Percentiles rank a stretch among this genome's conserved stretches.
phyloP scores from a whole-genome alignment of 306 rosid species.

The Parietaria judaica region DNA sequence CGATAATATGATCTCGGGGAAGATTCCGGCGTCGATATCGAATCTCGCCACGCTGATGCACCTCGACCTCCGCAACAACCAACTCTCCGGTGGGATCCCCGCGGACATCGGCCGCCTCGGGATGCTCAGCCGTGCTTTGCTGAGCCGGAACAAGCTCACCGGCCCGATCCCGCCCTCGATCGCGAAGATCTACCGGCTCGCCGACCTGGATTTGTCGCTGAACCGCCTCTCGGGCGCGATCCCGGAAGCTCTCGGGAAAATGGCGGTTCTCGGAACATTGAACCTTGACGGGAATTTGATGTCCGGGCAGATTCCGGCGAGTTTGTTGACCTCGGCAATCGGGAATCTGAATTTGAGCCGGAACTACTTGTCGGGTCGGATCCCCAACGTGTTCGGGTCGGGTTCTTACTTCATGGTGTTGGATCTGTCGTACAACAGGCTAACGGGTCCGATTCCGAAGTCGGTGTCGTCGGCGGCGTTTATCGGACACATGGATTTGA shows the following conservation, averaged over 20 bases:
- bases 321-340: conserved; percentile 44
- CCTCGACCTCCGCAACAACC: conserved; percentile 76
- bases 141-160: conserved; percentile 53
- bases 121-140: conserved; percentile 81
- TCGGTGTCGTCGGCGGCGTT: conserved; percentile 50
- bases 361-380: conserved; percentile 37
- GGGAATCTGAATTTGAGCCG: conserved; percentile 67
- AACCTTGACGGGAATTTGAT: conserved; percentile 67
- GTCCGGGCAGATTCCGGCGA: conserved; percentile 45
- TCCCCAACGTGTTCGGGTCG: conserved; percentile 52
- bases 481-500: conserved; percentile 86
- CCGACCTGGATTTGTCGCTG: conserved; percentile 75
- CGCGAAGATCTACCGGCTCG: conserved; percentile 63
- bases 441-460: conserved; percentile 55
- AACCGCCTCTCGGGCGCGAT: conserved; percentile 56
- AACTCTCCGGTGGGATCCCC: conserved; percentile 51
- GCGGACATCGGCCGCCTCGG: conserved; percentile 30
- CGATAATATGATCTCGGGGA: conserved; percentile 60
- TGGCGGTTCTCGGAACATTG: conserved; percentile 65
- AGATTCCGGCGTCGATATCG: conserved; percentile 52
- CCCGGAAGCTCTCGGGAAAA: conserved; percentile 53
- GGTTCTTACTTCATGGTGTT: conserved; percentile 69
- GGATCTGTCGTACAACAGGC: conserved; percentile 56
- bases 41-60: conserved; percentile 52
- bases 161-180: conserved; percentile 58